A percentile compares a stretch with the other conserved stretches of the same genome.
phyloP scores from a whole-genome alignment of 441 rosid genomes.

The Bruguiera hainesii region DNA sequence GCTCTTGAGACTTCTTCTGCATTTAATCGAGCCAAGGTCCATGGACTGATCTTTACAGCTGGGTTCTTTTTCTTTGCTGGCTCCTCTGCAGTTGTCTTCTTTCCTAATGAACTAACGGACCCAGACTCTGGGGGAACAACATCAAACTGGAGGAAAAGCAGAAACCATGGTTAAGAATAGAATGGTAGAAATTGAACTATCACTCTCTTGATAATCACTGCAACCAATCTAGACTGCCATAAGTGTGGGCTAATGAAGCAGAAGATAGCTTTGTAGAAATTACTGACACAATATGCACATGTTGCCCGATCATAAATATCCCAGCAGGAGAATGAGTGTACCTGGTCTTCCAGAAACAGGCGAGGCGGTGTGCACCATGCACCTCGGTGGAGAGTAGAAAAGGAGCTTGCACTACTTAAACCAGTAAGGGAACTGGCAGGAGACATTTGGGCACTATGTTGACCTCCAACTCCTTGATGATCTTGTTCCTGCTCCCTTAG shows the following conservation, averaged over 20 bases:
- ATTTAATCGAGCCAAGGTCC: conserved; percentile 91
- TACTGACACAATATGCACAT: neutral
- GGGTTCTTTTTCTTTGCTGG: conserved; percentile 68
- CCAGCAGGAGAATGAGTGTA: conserved; percentile 18
- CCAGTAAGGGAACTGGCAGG: conserved; percentile 95
- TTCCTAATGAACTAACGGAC: conserved; percentile 87
- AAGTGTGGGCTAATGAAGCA: neutral
- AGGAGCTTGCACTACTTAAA: conserved; percentile 95
- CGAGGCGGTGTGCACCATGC: conserved; percentile 99
- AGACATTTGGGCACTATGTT: conserved; percentile 96
- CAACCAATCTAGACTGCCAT: too few relatives aligned
- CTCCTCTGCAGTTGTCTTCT: conserved; percentile 58
- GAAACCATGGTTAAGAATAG: conserved; percentile 5
- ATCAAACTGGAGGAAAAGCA: conserved; percentile 62
- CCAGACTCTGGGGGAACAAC: conserved; percentile 97
- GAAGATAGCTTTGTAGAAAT: neutral
- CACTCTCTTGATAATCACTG: too few relatives aligned
- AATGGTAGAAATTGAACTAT: neutral
- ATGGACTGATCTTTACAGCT: conserved; percentile 80
- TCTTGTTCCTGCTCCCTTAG: conserved; percentile 98
- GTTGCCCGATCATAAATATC: neutral
- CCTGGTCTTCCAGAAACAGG: conserved; percentile 95
- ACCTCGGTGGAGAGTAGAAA: conserved; percentile 85
- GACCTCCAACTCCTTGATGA: conserved; percentile 77
- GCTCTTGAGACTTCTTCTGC: conserved; percentile 96